Base-by-base conservation (phyloP, 228 moss, liverwort and hornwort species). In the Sphagnum magellanicum region DNA sequence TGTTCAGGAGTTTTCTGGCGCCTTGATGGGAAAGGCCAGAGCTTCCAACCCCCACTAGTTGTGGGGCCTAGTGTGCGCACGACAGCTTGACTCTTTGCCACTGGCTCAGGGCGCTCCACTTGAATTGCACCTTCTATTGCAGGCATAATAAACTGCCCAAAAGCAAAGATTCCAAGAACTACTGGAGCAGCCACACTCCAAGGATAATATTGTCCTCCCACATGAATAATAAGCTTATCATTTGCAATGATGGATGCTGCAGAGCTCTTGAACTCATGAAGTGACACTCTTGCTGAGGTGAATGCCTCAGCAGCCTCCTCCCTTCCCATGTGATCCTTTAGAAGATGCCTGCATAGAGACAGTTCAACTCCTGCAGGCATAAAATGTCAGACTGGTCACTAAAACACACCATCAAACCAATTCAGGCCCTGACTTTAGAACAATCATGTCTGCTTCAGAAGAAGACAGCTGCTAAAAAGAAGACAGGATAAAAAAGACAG, bases 131-230 rank as follows among this genome's bases (percentile, higher is more conserved):
- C 89, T 76, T 87, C 73, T 53, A 77, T 59, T 46, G 83, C 81
- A n/a, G 83, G 74, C 52, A 74, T 46, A 17, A 81, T 83, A 12
- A 93, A 85, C 73, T 93, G 86, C 49, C 90, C 91, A 81, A 91
- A 91, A 46, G 91, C 91, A 73, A 93, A 68, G 76, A 97, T 85
- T 53, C 91, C 91, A 70, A 91, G 76, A n/a, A 97, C 90, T 76
- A 88, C 67, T 63, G 93, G 93, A 9, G 88, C 77, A 68, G 88
- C 88, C 63, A 77, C 80, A 14, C 53, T 72, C 88, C 88, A 89
- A 3, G 85, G 82, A 66, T 89, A 89, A 66, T 82, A 85, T 13
- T 74, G 82, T 8, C 79, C 85, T 11, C 88, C 85, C 63, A 89
- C 80, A 70, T 68, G 68, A 5, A 85, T 78, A 0, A 89, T 71